Conservation (phyloP, 2,329 filamentous ascomycete species). For the Aureobasidium sp. region DNA sequence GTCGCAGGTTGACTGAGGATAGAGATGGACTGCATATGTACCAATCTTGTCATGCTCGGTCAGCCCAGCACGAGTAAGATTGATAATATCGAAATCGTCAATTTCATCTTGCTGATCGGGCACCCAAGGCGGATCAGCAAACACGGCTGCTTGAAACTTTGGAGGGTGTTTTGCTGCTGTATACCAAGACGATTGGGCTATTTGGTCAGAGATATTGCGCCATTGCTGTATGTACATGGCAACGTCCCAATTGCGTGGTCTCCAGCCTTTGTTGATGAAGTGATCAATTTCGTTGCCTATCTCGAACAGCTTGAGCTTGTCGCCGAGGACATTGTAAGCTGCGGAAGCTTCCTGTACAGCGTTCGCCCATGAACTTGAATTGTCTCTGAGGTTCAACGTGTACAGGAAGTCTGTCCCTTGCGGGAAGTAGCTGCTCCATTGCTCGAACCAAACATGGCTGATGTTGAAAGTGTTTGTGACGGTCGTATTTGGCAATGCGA, state of each 20-base stretch:
- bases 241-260: not conserved
- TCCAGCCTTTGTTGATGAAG: slow-evolving; percentile 4
- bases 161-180: slow-evolving; percentile 8
- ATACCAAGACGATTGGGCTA: slow-evolving; percentile 17
- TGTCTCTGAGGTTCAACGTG: not conserved
- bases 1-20: slow-evolving; percentile 5
- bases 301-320: slow-evolving; percentile 13
- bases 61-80: slow-evolving; percentile 17
- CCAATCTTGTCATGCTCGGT: slow-evolving; percentile 1
- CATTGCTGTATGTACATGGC: slow-evolving; percentile 10
- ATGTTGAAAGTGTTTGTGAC: slow-evolving; percentile 9
- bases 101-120: slow-evolving; percentile 5
- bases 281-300: slow-evolving; percentile 14
- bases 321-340: not conserved
- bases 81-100: slow-evolving; percentile 18
- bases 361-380: not conserved
- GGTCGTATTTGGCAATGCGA: not conserved
- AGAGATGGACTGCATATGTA: not conserved
- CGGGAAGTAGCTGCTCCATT: not conserved
- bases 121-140: not conserved
- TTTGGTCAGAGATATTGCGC: slow-evolving; percentile 17
- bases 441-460: slow-evolving; percentile 1
- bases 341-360: not conserved
- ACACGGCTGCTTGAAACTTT: slow-evolving; percentile 19
- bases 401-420: slow-evolving; percentile 1